These are phyloP conservation scores for Microcyclosporella mali DNA, from an alignment of 2,329 filamentous ascomycete genomes.

Conservation along the genomic window DNA sequence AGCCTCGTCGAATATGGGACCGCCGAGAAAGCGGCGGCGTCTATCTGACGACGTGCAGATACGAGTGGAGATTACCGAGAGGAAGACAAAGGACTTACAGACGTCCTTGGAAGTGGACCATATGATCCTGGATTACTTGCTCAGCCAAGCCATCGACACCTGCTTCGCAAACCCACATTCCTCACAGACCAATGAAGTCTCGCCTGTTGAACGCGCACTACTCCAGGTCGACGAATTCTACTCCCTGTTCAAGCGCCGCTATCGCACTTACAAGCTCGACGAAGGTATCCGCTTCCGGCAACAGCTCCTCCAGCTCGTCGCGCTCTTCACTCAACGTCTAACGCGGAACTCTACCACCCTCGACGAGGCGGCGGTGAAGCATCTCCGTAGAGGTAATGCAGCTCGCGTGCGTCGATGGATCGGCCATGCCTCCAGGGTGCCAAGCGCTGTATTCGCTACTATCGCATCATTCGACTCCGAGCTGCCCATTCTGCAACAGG, in stretches of 20 bases:
- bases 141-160: slow-evolving; percentile 41
- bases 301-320: slow-evolving; percentile 43
- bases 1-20: slow-evolving; percentile 1
- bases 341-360: slow-evolving; percentile 36
- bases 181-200: neutral
- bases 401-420: slow-evolving; percentile 30
- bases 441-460: slow-evolving; percentile 8
- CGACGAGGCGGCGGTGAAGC: slow-evolving; percentile 30
- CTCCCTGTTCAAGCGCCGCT: slow-evolving; percentile 37
- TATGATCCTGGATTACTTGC: slow-evolving; percentile 53
- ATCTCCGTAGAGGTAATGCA: slow-evolving; percentile 34
- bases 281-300: slow-evolving; percentile 43
- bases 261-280: slow-evolving; percentile 32
- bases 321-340: slow-evolving; percentile 40
- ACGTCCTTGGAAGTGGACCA: slow-evolving; percentile 45
- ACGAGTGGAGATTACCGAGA: slow-evolving; percentile 10
- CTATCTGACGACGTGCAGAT: slow-evolving; percentile 4
- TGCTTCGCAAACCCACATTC: slow-evolving; percentile 31
- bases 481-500: slow-evolving; percentile 8
- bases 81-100: slow-evolving; percentile 26
- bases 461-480: slow-evolving; percentile 11
- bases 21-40: slow-evolving; percentile 9
- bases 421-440: slow-evolving; percentile 14
- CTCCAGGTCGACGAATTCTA: slow-evolving; percentile 37
- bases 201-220: slow-evolving; percentile 12